Evolutionary conservation across 805 yeast genomes (phyloP), one percentile per base, ranked within the genome.

Genomic region (Candida verbasci): DNA sequence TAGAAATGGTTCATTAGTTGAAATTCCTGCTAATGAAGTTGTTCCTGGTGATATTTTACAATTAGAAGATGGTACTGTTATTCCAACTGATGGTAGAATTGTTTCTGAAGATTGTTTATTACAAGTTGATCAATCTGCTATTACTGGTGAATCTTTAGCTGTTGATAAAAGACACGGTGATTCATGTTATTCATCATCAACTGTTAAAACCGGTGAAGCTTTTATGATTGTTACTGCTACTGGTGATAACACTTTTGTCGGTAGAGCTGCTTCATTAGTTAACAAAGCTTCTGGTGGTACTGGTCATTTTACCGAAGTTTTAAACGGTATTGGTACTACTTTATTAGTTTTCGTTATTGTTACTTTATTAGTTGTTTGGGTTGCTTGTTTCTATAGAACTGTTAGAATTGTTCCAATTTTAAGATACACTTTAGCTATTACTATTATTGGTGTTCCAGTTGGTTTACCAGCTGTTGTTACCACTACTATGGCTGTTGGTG

Each of bases 401-500:
- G 80, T 78, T 64, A 76, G 72, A 63, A 86, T 88, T 63, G 96
- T 88, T 58, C 72, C 80, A 55, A 85, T 88, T 71, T 76, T 88
- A 67, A 79, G 95, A 74, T 85, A 80, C 82, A 83, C 95, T 55
- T 74, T 88, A 63, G 96, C 95, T 54, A 87, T 88, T 68, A 88
- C 96, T 74, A 86, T 88, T 70, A 82, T 88, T 56, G 96, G 96
- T 82, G 96, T 88, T 55, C 96, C 96, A 66, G 96, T 88, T 52
- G 96, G 96, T 84, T 80, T 88, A 65, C 96, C 96, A 68, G 96
- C 95, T 65, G 96, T 88, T 61, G 96, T 87, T 53, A 88, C 96
- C 76, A 88, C 96, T 58, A 88, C 96, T 66, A 87, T 88, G 96
- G 97, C 97, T 68, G 97, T 89, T 70, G 97, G 97, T 81, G 97